Evolutionary conservation across 2,329 filamentous ascomycete species (phyloP).

Genomic region (Ascochyta fabae): DNA sequence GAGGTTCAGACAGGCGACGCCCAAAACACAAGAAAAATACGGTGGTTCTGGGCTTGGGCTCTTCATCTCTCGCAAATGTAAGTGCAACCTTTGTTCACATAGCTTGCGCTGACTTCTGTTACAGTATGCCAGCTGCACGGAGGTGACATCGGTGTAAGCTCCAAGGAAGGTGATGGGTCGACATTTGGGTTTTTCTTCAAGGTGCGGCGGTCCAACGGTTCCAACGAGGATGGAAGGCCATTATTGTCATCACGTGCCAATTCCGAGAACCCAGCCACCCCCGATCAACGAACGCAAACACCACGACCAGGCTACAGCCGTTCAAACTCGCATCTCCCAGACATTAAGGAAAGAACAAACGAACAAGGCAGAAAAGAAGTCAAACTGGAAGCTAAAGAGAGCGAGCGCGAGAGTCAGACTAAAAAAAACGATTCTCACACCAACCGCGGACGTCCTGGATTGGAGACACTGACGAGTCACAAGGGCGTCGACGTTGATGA

Average conservation of each 20-base stretch:
- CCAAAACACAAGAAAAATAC: conserved; percentile 51
- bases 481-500: conserved; percentile 26
- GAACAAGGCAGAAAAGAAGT: conserved; percentile 13
- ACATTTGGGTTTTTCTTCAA: conserved; percentile 50
- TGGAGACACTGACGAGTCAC: conserved; percentile 27
- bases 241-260: conserved; percentile 31
- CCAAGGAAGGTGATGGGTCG: conserved; percentile 44
- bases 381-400: conserved; percentile 13
- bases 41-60: conserved; percentile 50
- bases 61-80: conserved; percentile 48
- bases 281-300: conserved; percentile 18
- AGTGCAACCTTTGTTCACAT: not conserved
- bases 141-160: conserved; percentile 48
- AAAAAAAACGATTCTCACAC: not conserved
- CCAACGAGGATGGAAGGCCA: conserved; percentile 33
- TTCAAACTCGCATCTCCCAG: conserved; percentile 34
- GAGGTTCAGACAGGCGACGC: conserved; percentile 51
- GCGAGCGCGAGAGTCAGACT: not conserved
- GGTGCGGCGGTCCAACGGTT: conserved; percentile 35
- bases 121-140: conserved; percentile 47
- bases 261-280: conserved; percentile 28
- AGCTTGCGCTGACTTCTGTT: not conserved
- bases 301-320: conserved; percentile 38
- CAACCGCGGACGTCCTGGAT: not conserved
- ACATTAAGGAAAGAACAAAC: conserved; percentile 32